phyloP scores from a whole-genome alignment of 176 grass and related monocot species.

The Carex littledalei region DNA sequence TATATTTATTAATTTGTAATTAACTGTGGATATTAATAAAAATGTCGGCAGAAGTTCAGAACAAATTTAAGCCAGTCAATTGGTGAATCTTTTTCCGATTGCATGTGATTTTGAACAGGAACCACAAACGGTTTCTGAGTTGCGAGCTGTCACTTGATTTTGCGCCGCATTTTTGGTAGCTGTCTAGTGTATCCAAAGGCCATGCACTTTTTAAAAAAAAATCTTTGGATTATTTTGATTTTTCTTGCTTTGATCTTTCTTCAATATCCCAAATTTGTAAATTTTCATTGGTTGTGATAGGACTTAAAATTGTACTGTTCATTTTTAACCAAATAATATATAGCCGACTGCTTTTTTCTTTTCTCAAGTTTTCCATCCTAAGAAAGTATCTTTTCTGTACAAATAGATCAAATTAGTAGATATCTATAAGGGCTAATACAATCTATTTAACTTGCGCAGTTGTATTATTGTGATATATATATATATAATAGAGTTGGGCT shows the following conservation, averaged over 20 bases:
- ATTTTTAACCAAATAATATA: no score
- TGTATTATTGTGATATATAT: not conserved
- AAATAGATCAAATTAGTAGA: not conserved
- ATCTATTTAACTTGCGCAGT: no score
- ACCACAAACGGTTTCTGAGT: not conserved
- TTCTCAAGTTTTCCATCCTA: not conserved
- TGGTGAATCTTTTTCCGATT: not conserved
- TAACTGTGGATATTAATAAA: no score
- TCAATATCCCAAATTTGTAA: not conserved
- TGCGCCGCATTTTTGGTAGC: slow-evolving; percentile 16
- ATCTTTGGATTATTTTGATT: not conserved
- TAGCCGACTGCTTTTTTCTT: not conserved
- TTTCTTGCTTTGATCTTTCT: not conserved
- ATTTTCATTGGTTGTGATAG: not conserved
- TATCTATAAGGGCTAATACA: not conserved
- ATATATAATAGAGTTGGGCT: no score
- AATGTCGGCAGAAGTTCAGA: not conserved
- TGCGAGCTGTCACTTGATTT: not conserved
- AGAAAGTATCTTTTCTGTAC: not conserved
- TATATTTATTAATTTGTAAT: no score
- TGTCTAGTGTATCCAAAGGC: slow-evolving; percentile 5
- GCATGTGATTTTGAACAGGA: slow-evolving; percentile 1
- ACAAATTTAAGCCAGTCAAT: slow-evolving; percentile 7
- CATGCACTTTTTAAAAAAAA: not conserved
- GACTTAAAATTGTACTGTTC: not conserved